phyloP scores from a whole-genome alignment of 257 asterid species.

The Ilex asprella region DNA sequence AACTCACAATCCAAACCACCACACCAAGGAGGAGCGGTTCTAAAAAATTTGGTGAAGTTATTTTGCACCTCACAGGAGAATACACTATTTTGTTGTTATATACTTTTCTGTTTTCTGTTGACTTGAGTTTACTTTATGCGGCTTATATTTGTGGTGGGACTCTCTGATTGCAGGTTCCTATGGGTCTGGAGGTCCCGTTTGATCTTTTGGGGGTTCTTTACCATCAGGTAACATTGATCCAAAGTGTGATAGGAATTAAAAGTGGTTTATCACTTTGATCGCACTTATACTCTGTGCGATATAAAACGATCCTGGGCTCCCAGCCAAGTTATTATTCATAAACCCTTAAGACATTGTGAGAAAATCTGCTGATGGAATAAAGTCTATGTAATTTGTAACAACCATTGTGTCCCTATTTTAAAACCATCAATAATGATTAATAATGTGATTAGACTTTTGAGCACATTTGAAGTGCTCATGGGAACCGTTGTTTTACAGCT shows the following conservation, averaged over 20 bases:
- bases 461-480: too few relatives aligned
- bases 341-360: too few relatives aligned
- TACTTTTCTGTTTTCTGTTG: not conserved
- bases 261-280: not conserved
- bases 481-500: too few relatives aligned
- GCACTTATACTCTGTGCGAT: not conserved
- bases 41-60: not conserved
- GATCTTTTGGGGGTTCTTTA: slow-evolving; percentile 77
- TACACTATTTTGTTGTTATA: slow-evolving; percentile 9
- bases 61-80: not conserved
- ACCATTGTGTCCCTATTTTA: not conserved
- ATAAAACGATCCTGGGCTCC: too few relatives aligned
- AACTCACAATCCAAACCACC: too few relatives aligned
- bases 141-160: too few relatives aligned
- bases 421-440: too few relatives aligned
- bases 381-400: too few relatives aligned
- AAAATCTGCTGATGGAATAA: too few relatives aligned
- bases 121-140: not conserved
- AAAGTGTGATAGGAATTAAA: not conserved
- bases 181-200: slow-evolving; percentile 81
- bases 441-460: too few relatives aligned
- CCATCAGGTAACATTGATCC: slow-evolving; percentile 54
- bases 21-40: too few relatives aligned
- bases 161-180: slow-evolving; percentile 48
- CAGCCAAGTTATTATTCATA: too few relatives aligned